A percentile compares a stretch with the other conserved stretches of the same genome.
phyloP scores from a whole-genome alignment of 2,329 filamentous ascomycete species.

The Fusarium sp. region DNA sequence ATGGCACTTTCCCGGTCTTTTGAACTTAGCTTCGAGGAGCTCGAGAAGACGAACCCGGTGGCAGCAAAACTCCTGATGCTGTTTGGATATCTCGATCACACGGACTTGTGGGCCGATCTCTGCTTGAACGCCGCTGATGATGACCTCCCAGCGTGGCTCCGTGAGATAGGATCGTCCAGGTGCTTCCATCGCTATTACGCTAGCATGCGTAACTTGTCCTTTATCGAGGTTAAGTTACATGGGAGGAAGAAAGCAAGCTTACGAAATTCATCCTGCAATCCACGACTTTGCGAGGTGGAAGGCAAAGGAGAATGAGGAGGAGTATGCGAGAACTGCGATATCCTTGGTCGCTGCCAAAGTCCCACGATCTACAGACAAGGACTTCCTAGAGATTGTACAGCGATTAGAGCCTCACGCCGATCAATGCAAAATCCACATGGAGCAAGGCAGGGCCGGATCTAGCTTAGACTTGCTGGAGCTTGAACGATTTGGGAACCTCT shows the following conservation, averaged over 20 bases:
- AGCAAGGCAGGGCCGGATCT: neutral
- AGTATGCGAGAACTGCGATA: neutral
- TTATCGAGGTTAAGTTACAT: neutral
- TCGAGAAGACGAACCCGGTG: neutral
- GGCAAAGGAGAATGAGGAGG: neutral
- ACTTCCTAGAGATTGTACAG: neutral
- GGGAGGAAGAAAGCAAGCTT: neutral
- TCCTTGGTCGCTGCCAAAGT: neutral
- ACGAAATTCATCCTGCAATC: neutral
- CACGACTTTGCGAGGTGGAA: neutral
- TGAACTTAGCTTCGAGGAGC: neutral
- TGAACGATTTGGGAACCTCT: neutral
- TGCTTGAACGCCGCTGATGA: neutral
- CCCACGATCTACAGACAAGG: neutral
- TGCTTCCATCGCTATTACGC: neutral
- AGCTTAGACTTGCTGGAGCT: neutral
- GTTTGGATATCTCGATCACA: neutral
- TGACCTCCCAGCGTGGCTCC: neutral
- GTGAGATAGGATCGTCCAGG: neutral
- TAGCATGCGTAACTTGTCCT: neutral
- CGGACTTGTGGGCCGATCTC: neutral
- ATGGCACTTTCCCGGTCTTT: neutral
- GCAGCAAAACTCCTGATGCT: neutral
- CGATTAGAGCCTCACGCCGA: neutral
- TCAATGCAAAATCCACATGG: neutral